phyloP scores from a whole-genome alignment of 306 rosid genomes.

The Cajanus cajan region DNA sequence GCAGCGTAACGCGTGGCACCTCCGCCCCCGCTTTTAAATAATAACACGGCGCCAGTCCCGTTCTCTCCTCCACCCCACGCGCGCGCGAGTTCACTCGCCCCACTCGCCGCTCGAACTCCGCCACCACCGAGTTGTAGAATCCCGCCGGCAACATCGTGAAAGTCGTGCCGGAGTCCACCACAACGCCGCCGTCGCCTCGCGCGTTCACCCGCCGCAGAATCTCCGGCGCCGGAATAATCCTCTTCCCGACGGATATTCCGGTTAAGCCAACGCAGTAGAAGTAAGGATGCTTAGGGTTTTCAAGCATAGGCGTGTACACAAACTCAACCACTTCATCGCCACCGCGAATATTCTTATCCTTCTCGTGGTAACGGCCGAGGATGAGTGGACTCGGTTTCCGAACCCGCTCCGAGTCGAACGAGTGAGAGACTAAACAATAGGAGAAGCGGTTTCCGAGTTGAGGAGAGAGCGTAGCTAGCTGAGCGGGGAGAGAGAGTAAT shows the following conservation, averaged over 20 bases:
- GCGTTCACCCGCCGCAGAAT: constrained; percentile 47
- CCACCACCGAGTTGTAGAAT: constrained; percentile 54
- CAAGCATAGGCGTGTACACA: constrained; percentile 71
- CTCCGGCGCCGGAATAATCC: constrained; percentile 52
- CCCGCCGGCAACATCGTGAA: constrained; percentile 78
- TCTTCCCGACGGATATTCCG: constrained; percentile 60
- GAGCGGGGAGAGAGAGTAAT: constrained; percentile 68
- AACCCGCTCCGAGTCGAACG: constrained; percentile 58
- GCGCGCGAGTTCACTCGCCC: constrained; percentile 55
- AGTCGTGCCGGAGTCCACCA: constrained; percentile 90
- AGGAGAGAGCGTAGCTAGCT: constrained; percentile 54
- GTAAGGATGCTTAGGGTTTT: constrained; percentile 72
- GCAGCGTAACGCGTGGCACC: constrained; percentile 56
- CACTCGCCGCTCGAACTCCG: constrained; percentile 55
- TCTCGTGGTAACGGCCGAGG: constrained; percentile 52
- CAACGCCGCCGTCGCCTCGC: constrained; percentile 67
- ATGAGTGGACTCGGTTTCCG: constrained; percentile 77
- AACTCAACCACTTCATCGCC: constrained; percentile 38
- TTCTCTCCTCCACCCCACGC: constrained; percentile 46
- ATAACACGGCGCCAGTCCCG: constrained; percentile 75
- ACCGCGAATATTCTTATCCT: constrained; percentile 9
- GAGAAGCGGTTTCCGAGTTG: constrained; percentile 72
- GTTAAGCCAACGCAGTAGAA: constrained; percentile 59
- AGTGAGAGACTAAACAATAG: constrained; percentile 81
- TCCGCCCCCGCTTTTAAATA: constrained; percentile 29